Base-by-base conservation (phyloP, 192 early-diverging fungal species). In the Backusella psychrophila region DNA sequence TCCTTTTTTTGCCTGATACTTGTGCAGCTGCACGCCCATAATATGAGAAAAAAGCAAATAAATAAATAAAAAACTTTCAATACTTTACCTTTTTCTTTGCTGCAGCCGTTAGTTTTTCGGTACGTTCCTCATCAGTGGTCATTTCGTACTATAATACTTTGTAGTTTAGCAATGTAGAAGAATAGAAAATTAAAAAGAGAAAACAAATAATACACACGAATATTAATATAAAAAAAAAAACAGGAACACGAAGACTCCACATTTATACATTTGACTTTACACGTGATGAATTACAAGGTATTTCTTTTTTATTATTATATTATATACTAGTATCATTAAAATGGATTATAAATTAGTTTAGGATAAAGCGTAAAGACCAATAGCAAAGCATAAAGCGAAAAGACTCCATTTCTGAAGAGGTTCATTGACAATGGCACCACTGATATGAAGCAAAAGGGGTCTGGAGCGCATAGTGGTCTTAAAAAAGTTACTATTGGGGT, bases 1-100 rank as follows among this genome's bases (percentile, higher is more conserved):
- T 33, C 31, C 71, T 72, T 72, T 72, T 52, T 72, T 72, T 29
- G 44, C n/a, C n/a, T 72, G 71, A 72, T 49, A 72, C 46, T 72
- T 72, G 21, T 72, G 71, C 31, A 72, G 71, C 71, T 72, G 21
- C 34, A 39, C 4, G 11, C 5, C 7, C 39, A 44, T 44, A 41
- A 69, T 23, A 72, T 19, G 19, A 52, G n/a, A 46, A 72, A 15
- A 42, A 33, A 33, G 33, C 33, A 33, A 33, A 33, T 33, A 33
- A 33, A 33, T 1, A 29, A 44, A 49, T 29, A 29, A 41, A n/a
- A 34, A 9, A 19, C 14, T 17, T 33, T 34, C 33, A n/a, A 36
- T 19, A 5, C 9, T 52, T 53, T 53, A 52, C 71, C 71, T 72
- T 72, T 46, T 52, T 46, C 33, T 72, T 72, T 7, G 71, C 71